phyloP scores from a whole-genome alignment of 2,329 filamentous ascomycete genomes.

The Aspergillus fumigatus region DNA sequence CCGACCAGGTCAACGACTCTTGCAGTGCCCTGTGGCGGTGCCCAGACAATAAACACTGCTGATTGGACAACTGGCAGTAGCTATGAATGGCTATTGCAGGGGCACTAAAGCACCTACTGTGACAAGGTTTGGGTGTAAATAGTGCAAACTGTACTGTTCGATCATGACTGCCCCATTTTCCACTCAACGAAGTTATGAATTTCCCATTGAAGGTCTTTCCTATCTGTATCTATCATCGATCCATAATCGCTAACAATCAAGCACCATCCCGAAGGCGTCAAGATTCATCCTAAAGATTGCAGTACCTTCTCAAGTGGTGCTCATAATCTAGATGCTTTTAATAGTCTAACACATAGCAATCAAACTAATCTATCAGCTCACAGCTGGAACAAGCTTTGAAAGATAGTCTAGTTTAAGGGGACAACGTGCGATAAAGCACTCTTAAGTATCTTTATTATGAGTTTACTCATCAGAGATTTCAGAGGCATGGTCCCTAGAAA shows the following conservation, averaged over 20 bases:
- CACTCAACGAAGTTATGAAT: no score
- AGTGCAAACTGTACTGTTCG: no score
- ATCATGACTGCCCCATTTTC: no score
- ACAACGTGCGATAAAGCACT: background rate
- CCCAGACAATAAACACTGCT: conserved; percentile 1
- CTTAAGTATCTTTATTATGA: background rate
- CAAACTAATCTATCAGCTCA: background rate
- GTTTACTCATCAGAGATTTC: no score
- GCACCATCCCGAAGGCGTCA: no score
- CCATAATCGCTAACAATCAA: no score
- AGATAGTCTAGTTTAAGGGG: background rate
- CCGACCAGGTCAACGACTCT: background rate
- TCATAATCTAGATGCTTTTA: background rate
- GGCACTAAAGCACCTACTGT: no score
- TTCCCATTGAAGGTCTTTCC: no score
- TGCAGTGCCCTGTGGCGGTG: conserved; percentile 16
- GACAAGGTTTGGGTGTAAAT: no score
- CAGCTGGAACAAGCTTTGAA: background rate
- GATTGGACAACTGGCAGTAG: background rate
- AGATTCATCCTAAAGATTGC: no score
- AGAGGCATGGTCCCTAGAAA: background rate
- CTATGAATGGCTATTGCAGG: no score
- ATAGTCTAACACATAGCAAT: background rate
- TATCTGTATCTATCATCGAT: no score
- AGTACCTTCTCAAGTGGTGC: background rate